phyloP scores from a whole-genome alignment of 192 early-diverging fungal genomes.

The Backusella luteola region DNA sequence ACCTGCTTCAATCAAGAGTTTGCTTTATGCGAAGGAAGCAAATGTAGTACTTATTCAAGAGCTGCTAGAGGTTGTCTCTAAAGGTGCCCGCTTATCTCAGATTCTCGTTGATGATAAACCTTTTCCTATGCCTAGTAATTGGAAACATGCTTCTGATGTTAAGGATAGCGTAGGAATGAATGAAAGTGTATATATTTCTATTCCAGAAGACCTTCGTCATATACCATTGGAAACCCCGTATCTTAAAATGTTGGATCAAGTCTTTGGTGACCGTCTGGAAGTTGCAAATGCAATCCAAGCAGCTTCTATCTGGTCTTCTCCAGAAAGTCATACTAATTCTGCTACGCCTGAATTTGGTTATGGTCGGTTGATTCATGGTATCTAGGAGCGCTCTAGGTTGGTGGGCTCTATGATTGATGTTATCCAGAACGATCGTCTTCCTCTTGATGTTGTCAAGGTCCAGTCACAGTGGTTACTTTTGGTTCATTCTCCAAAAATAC shows the following conservation, averaged over 20 bases:
- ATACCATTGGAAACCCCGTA: constrained; percentile 35
- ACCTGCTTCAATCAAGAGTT: constrained; percentile 61
- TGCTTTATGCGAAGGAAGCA: constrained; percentile 65
- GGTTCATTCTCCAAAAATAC: no score
- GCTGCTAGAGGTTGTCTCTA: background rate
- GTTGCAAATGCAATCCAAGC: no score
- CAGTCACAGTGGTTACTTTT: no score
- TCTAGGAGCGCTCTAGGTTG: no score
- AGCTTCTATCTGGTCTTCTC: no score
- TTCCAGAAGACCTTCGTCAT: constrained; percentile 17
- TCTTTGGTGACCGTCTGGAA: constrained; percentile 48
- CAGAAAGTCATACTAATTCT: no score
- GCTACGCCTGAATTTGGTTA: no score
- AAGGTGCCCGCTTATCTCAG: background rate
- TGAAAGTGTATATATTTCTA: constrained; percentile 17
- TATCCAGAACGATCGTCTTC: no score
- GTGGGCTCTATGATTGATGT: no score
- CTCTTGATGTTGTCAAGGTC: no score
- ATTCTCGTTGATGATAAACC: background rate
- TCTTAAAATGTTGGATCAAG: constrained; percentile 71
- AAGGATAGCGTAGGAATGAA: constrained; percentile 49
- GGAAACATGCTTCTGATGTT: background rate
- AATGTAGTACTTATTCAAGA: constrained; percentile 12
- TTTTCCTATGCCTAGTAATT: background rate
- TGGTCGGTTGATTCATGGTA: no score